Evolutionary conservation across 192 early-diverging fungal genomes (phyloP).

Genomic region (Podochytrium sp.): DNA sequence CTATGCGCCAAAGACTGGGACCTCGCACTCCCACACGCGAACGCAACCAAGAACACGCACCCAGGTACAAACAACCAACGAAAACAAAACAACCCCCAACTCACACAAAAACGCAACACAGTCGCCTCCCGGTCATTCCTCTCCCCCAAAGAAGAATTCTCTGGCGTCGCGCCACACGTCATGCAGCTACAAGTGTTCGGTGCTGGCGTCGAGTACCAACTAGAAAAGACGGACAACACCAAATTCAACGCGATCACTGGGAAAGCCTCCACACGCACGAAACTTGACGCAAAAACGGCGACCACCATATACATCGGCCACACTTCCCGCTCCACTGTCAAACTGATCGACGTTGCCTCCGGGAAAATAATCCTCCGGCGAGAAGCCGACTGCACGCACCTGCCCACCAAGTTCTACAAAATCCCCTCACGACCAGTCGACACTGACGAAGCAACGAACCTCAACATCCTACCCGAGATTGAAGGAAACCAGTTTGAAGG

Average conservation of each 20-base stretch:
- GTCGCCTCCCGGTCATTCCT: neutral
- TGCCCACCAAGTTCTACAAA: neutral
- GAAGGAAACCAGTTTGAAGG: neutral
- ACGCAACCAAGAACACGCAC: neutral
- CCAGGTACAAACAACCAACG: neutral
- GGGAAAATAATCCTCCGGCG: neutral
- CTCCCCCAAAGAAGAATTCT: neutral
- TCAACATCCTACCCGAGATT: neutral
- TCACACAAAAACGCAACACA: neutral
- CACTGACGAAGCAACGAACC: neutral
- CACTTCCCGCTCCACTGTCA: neutral
- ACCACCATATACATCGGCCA: neutral
- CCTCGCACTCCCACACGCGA: neutral
- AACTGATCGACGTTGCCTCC: neutral
- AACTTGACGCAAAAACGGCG: neutral
- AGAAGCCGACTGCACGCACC: neutral
- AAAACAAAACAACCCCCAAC: neutral
- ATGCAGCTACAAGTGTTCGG: neutral
- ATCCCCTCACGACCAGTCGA: neutral
- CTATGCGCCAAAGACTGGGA: neutral
- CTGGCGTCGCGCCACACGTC: neutral
- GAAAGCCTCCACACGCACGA: neutral
- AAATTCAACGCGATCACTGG: neutral
- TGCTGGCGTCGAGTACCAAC: neutral
- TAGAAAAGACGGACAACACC: neutral